Evolutionary conservation across 208 protist genomes (phyloP).

Genomic region (Vickermania spadyakhi): DNA sequence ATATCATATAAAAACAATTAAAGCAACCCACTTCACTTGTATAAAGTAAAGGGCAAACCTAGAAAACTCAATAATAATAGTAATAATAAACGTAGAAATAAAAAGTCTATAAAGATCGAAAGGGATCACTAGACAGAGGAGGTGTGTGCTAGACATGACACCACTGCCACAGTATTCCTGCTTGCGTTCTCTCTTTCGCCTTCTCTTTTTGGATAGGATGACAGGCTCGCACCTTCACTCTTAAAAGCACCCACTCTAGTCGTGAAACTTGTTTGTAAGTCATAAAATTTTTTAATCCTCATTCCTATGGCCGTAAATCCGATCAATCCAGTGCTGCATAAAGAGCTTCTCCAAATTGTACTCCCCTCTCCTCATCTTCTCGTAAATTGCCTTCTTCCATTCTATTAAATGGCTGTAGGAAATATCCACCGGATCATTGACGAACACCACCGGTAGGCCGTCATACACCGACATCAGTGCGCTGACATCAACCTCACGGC

Average conservation of each 20-base stretch:
- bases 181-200: too few relatives aligned
- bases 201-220: too few relatives aligned
- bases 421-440: not conserved
- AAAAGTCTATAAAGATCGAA: too few relatives aligned
- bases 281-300: not conserved
- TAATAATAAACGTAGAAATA: too few relatives aligned
- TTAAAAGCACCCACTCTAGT: too few relatives aligned
- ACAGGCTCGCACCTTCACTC: too few relatives aligned
- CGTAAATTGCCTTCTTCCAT: not conserved
- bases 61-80: too few relatives aligned
- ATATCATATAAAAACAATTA: too few relatives aligned
- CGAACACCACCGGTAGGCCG: not conserved
- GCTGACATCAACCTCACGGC: not conserved
- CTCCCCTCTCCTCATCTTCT: not conserved
- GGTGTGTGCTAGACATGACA: not conserved
- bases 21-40: too few relatives aligned
- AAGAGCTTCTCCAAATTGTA: not conserved
- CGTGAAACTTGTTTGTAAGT: too few relatives aligned
- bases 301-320: not conserved
- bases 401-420: not conserved
- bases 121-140: not conserved
- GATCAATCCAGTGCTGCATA: not conserved
- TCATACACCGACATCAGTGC: not conserved
- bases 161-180: not conserved
- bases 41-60: too few relatives aligned